Percentiles rank a stretch among this genome's conserved stretches.
Conservation (phyloP, 768 basidiomycete species). For the Suillus hirtellus region DNA sequence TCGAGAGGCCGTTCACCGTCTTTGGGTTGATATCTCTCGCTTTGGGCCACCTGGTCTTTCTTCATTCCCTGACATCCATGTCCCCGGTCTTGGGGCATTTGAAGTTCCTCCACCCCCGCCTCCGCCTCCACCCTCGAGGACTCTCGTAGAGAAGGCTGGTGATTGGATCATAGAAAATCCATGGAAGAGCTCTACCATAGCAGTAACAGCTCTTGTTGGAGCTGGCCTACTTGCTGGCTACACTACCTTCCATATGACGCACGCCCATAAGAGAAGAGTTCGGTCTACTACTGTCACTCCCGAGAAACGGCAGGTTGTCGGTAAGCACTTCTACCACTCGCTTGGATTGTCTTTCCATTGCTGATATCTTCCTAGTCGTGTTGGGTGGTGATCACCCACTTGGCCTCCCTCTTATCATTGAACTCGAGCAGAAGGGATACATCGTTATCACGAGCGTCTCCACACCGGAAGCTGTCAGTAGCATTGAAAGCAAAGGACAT, state of each 20-base stretch:
- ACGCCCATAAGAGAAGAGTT: constrained; percentile 23
- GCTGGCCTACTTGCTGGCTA: constrained; percentile 64
- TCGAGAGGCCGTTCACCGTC: constrained; percentile 62
- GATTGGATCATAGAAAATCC: constrained; percentile 62
- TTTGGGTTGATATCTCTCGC: constrained; percentile 80
- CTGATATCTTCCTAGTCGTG: constrained; percentile 50
- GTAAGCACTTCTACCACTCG: constrained; percentile 25
- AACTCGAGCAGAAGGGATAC: constrained; percentile 77
- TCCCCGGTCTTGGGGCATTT: constrained; percentile 70
- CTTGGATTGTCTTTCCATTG: background rate
- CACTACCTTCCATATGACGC: constrained; percentile 27
- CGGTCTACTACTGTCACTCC: constrained; percentile 30
- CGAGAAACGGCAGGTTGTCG: constrained; percentile 49
- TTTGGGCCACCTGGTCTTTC: constrained; percentile 64
- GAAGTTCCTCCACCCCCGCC: constrained; percentile 67
- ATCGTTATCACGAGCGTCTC: constrained; percentile 82
- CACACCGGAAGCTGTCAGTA: constrained; percentile 61
- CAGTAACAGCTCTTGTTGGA: constrained; percentile 62
- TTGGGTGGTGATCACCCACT: constrained; percentile 78
- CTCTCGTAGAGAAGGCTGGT: constrained; percentile 45
- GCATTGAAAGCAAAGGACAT: constrained; percentile 62
- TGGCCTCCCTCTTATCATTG: constrained; percentile 69
- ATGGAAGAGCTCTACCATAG: constrained; percentile 56
- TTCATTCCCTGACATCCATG: constrained; percentile 49
- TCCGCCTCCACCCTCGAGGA: constrained; percentile 50